These are phyloP conservation scores for Gloeophyllum trabeum DNA, from an alignment of 768 basidiomycete genomes.

Conservation along the genomic window DNA sequence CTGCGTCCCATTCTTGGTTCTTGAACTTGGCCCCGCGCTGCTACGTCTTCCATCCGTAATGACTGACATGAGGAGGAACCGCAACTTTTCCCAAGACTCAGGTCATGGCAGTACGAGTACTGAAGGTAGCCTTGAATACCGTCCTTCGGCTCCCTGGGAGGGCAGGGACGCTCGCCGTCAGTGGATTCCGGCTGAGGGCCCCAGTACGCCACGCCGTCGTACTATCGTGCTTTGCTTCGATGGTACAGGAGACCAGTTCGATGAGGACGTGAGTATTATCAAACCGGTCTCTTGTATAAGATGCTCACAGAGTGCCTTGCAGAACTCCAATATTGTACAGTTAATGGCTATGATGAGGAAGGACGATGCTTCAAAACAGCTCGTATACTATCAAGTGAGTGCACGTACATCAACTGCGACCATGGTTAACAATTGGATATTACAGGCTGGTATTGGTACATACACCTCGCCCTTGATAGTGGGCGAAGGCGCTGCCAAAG, in stretches of 20 bases:
- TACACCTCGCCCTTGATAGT: constrained; percentile 3
- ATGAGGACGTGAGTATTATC: constrained; percentile 2
- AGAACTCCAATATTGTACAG: constrained; percentile 16
- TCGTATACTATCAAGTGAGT: constrained; percentile 17
- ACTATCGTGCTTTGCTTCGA: constrained; percentile 14
- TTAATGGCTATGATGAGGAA: constrained; percentile 21
- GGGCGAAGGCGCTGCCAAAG: background rate
- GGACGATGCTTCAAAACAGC: constrained; percentile 17
- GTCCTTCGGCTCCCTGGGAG: too few relatives aligned
- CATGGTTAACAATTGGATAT: background rate
- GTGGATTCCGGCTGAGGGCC: background rate
- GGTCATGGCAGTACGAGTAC: too few relatives aligned
- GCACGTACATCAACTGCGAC: background rate
- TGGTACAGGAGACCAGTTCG: constrained; percentile 10
- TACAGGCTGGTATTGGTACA: constrained; percentile 5
- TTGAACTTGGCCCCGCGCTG: too few relatives aligned
- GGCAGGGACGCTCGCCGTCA: background rate
- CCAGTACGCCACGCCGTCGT: constrained; percentile 1
- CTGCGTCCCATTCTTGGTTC: too few relatives aligned
- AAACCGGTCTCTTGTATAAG: background rate
- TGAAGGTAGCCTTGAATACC: too few relatives aligned
- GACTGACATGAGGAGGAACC: too few relatives aligned
- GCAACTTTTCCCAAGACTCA: too few relatives aligned
- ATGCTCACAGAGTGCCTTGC: background rate
- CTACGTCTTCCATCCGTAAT: too few relatives aligned